Evolutionary conservation across 176 grass and related monocot genomes (phyloP), one percentile per base, ranked within the genome.

Genomic region (Oryza glumipatula): DNA sequence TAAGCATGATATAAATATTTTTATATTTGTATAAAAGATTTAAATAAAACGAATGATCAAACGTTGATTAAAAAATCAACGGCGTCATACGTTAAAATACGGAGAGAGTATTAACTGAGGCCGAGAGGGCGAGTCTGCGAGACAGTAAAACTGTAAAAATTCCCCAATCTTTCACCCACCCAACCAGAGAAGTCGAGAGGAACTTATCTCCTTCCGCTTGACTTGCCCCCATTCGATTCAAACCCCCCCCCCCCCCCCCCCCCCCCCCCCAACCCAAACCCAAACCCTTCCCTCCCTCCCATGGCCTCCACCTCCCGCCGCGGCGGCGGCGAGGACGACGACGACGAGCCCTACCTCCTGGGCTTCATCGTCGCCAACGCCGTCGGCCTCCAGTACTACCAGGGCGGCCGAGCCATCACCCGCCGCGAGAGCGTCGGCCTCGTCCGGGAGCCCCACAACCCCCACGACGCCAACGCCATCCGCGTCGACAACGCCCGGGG

Each of bases 361-460:
- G 96, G 96, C 30, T 98, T 95, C 89, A 5, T 95, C 58, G 8
- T 98, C 36, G 78, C 93, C 82, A 90, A 81, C 28, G 92, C 92
- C 52, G 77, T 83, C 16, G 96, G 96, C 41, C 88, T 94, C 13
- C 76, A 67, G 16, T 4, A 94, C 85, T 90, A 98, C 87, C 0
- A 6, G 0, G 96, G 89, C 66, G 1, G 54, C 54, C 2, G 2
- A 0, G 56, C 24, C 19, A 45, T 98, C 79, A 65, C 33, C 85
- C 83, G 89, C 82, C 91, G 87, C 68, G 93, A 92, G 72, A 15
- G 48, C 78, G 90, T 94, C 63, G 81, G 75, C 69, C 89, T 98
- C 39, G 71, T 84, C 71, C 96, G 93, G 19, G 74, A 98, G 65
- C 96, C 96, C 35, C 91, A 89, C 74, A 95, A 95, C 83, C 17